phyloP scores from a whole-genome alignment of 1,284 basidiomycete species.

The Papiliotrema terrestris region DNA sequence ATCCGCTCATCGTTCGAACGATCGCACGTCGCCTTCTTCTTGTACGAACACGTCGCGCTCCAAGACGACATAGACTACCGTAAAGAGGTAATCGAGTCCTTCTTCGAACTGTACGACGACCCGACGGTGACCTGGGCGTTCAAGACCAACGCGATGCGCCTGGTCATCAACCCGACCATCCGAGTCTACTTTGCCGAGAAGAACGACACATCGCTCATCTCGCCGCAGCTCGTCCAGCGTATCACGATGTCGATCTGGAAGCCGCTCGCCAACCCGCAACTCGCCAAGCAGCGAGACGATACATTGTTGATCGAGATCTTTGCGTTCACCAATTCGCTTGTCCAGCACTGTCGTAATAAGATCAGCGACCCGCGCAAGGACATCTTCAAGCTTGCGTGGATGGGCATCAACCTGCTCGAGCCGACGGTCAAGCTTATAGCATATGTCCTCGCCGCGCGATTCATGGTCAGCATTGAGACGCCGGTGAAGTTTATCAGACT shows the following conservation, averaged over 20 bases:
- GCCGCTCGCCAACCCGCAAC: conserved; percentile 30
- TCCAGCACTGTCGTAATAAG: conserved; percentile 75
- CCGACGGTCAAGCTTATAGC: conserved; percentile 91
- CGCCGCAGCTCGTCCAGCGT: conserved; percentile 28
- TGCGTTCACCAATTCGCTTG: conserved; percentile 83
- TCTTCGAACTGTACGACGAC: conserved; percentile 79
- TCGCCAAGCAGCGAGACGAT: conserved; percentile 40
- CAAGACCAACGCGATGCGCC: conserved; percentile 82
- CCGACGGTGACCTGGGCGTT: conserved; percentile 65
- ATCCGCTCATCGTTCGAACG: conserved; percentile 79
- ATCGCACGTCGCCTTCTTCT: conserved; percentile 76
- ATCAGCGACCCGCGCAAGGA: conserved; percentile 84
- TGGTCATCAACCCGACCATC: conserved; percentile 84
- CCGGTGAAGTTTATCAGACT: conserved; percentile 90
- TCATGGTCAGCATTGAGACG: conserved; percentile 86
- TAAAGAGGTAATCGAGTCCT: conserved; percentile 77
- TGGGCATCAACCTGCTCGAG: conserved; percentile 62
- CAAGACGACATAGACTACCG: conserved; percentile 61
- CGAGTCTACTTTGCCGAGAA: conserved; percentile 63
- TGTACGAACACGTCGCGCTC: conserved; percentile 78
- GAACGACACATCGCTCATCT: conserved; percentile 41
- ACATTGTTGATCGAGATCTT: conserved; percentile 83
- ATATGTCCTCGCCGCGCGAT: conserved; percentile 88
- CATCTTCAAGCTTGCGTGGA: conserved; percentile 93
- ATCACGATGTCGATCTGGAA: conserved; percentile 45